Evolutionary conservation across 371 early-diverging fungal genomes (phyloP).

Genomic region (Sporodiniella umbellata): DNA sequence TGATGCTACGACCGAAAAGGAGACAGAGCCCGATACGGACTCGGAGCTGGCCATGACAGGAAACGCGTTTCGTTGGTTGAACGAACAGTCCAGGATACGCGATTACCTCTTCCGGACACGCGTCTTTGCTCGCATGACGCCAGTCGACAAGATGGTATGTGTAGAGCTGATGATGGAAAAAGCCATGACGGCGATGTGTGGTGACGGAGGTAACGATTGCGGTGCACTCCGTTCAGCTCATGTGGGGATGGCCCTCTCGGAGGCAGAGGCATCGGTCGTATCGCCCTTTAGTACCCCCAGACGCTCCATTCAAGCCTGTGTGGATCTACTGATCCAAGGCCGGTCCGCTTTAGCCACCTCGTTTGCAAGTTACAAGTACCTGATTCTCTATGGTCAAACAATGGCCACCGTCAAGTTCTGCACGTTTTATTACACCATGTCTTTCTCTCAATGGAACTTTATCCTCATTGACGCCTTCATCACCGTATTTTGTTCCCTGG

Average conservation of each 20-base stretch:
- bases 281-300: constrained; percentile 75
- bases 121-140: constrained; percentile 78
- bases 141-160: constrained; percentile 63
- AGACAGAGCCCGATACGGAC: constrained; percentile 1
- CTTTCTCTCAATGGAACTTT: constrained; percentile 62
- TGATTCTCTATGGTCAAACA: constrained; percentile 73
- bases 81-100: constrained; percentile 24
- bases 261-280: constrained; percentile 76
- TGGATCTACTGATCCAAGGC: constrained; percentile 66
- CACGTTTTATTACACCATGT: constrained; percentile 54
- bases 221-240: constrained; percentile 91
- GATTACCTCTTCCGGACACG: constrained; percentile 48
- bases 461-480: constrained; percentile 71
- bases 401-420: constrained; percentile 58
- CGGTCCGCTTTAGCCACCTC: constrained; percentile 72
- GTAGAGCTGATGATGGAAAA: constrained; percentile 54
- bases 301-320: constrained; percentile 62
- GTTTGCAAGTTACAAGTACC: constrained; percentile 75
- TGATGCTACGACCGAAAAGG: constrained; percentile 5
- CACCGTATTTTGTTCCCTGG: constrained; percentile 61
- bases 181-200: constrained; percentile 87
- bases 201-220: constrained; percentile 99
- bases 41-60: constrained; percentile 69
- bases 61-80: constrained; percentile 54
- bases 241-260: constrained; percentile 91